Conservation (phyloP, 495 filamentous ascomycete species). For the Xylaria grammica region DNA sequence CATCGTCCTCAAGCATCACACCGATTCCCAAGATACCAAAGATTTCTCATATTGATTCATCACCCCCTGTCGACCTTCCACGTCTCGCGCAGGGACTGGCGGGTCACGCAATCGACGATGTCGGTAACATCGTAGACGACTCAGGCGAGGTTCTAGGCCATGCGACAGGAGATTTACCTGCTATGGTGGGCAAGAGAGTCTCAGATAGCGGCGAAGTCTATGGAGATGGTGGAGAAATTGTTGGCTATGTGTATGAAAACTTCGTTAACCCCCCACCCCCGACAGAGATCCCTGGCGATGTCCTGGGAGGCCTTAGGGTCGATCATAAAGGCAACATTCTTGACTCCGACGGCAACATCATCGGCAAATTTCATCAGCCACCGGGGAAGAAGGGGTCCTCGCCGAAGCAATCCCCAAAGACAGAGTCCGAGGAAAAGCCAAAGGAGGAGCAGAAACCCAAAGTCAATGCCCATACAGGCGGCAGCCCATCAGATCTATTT, state of each 20-base stretch:
- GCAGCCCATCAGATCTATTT: slow-evolving; percentile 57
- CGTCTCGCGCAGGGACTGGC: slow-evolving; percentile 63
- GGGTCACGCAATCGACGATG: slow-evolving; percentile 72
- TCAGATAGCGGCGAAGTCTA: slow-evolving; percentile 51
- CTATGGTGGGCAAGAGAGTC: slow-evolving; percentile 50
- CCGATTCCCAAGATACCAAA: slow-evolving; percentile 39
- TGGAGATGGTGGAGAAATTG: slow-evolving; percentile 48
- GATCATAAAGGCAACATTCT: slow-evolving; percentile 54
- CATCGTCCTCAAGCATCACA: slow-evolving; percentile 30
- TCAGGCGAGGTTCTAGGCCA: slow-evolving; percentile 52
- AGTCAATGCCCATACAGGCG: slow-evolving; percentile 39
- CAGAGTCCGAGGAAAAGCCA: slow-evolving; percentile 26
- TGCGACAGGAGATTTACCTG: slow-evolving; percentile 51
- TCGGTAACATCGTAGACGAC: slow-evolving; percentile 77
- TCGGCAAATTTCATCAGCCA: slow-evolving; percentile 52
- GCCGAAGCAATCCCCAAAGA: slow-evolving; percentile 22
- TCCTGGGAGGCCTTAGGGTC: slow-evolving; percentile 49
- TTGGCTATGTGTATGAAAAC: slow-evolving; percentile 55
- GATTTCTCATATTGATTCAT: slow-evolving; percentile 30
- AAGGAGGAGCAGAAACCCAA: slow-evolving; percentile 43
- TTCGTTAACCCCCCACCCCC: slow-evolving; percentile 36
- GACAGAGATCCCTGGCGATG: slow-evolving; percentile 40
- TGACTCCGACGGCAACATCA: slow-evolving; percentile 45
- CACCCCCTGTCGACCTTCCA: slow-evolving; percentile 28
- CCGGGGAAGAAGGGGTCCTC: slow-evolving; percentile 30